These are phyloP conservation scores for Aspergillus ochraceoroseus DNA, from an alignment of 2,329 filamentous ascomycete genomes.

Conservation along the genomic window DNA sequence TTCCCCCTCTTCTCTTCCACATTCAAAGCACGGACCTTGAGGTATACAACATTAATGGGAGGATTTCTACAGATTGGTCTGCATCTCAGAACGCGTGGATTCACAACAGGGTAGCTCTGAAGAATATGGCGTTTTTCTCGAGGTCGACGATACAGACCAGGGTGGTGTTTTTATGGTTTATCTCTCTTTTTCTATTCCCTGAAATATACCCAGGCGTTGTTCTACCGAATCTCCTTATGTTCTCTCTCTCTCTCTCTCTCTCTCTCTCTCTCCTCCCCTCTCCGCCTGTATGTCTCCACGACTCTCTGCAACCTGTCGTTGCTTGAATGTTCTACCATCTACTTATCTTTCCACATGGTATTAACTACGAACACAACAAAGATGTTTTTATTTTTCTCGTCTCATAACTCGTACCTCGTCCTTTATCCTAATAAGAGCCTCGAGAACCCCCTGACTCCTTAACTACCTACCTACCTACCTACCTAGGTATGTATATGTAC, in stretches of 20 bases:
- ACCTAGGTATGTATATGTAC: too few relatives aligned
- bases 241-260: not conserved
- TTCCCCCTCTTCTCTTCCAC: too few relatives aligned
- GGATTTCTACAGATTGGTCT: constrained; percentile 25
- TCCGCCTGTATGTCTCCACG: not conserved
- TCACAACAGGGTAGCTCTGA: constrained; percentile 20
- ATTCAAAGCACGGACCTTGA: constrained; percentile 22
- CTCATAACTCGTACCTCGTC: too few relatives aligned
- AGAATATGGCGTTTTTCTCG: constrained; percentile 34
- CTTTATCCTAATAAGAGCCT: too few relatives aligned
- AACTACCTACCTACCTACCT: too few relatives aligned
- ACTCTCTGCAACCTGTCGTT: too few relatives aligned
- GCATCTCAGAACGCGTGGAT: constrained; percentile 23
- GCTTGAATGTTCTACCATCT: too few relatives aligned
- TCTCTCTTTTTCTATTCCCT: constrained; percentile 26
- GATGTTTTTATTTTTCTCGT: too few relatives aligned
- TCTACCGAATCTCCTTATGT: constrained; percentile 4
- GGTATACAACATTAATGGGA: constrained; percentile 20
- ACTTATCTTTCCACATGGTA: too few relatives aligned
- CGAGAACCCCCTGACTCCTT: too few relatives aligned
- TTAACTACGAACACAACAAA: too few relatives aligned
- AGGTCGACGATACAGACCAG: constrained; percentile 26
- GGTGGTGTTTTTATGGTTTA: constrained; percentile 29
- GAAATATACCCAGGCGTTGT: constrained; percentile 36
- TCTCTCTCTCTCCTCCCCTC: not conserved